phyloP scores from a whole-genome alignment of 805 yeast species.

The Candida arabinofermentans region DNA sequence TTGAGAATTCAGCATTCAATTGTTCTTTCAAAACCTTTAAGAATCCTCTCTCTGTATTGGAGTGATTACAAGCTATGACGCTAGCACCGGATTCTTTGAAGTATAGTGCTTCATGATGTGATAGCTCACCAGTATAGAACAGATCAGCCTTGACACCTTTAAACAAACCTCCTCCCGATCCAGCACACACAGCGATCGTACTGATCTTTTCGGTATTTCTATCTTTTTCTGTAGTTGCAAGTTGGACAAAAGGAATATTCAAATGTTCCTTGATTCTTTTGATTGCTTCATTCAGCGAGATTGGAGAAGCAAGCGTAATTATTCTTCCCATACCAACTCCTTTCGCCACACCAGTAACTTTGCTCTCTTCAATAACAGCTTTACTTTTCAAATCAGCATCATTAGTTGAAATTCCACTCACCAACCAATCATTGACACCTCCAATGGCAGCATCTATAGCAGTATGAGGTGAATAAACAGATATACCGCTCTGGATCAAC shows the following conservation, averaged over 20 bases:
- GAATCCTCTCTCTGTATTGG: conserved; percentile 91
- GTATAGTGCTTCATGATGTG: conserved; percentile 85
- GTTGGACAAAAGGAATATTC: conserved; percentile 54
- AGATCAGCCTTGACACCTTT: conserved; percentile 59
- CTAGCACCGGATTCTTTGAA: conserved; percentile 67
- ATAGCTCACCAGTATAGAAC: conserved; percentile 85
- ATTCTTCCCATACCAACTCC: conserved; percentile 83
- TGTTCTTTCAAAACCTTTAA: conserved; percentile 49
- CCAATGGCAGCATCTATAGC: conserved; percentile 87
- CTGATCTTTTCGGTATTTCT: conserved; percentile 35
- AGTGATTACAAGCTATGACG: conserved; percentile 80
- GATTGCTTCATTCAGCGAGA: conserved; percentile 43
- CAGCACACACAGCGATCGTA: conserved; percentile 87
- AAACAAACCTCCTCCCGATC: conserved; percentile 84
- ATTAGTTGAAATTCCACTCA: conserved; percentile 43
- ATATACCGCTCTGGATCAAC: conserved; percentile 70
- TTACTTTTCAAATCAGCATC: conserved; percentile 12
- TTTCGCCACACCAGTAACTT: conserved; percentile 26
- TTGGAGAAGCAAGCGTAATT: conserved; percentile 43
- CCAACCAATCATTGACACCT: conserved; percentile 96
- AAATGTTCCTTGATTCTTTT: conserved; percentile 49
- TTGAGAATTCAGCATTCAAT: conserved; percentile 40
- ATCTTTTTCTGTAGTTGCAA: conserved; percentile 39
- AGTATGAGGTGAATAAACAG: conserved; percentile 95
- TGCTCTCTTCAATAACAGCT: conserved; percentile 42